Evolutionary conservation across 495 filamentous ascomycete species (phyloP).

Genomic region (Penicillium paxilli): DNA sequence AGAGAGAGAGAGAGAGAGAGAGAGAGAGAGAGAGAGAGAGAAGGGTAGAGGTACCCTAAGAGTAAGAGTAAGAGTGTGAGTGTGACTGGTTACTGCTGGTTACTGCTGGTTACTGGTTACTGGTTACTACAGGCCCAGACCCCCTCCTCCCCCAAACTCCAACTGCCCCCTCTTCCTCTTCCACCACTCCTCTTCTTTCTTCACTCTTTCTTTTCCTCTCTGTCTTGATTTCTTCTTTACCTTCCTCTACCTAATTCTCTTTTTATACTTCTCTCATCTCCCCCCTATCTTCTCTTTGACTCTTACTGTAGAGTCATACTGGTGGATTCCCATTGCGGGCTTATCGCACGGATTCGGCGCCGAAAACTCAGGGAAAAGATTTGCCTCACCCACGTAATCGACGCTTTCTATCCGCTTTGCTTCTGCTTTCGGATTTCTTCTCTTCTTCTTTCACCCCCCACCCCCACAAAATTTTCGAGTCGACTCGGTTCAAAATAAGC

Average conservation of each 20-base stretch:
- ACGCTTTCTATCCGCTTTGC: not conserved
- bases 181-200: constrained; percentile 19
- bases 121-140: constrained; percentile 20
- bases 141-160: too few species aligned
- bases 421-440: not conserved
- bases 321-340: constrained; percentile 2
- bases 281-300: not conserved
- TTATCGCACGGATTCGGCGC: constrained; percentile 29
- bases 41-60: too few species aligned
- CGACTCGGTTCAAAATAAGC: too few species aligned
- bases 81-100: too few species aligned
- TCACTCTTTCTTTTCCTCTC: constrained; percentile 14
- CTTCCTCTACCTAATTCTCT: constrained; percentile 6
- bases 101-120: too few species aligned
- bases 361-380: constrained; percentile 25
- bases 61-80: too few species aligned
- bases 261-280: constrained; percentile 1
- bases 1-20: too few species aligned
- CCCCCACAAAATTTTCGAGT: not conserved
- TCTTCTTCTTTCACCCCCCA: not conserved
- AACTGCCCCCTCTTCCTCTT: constrained; percentile 6
- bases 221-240: constrained; percentile 14
- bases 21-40: too few species aligned
- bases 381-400: constrained; percentile 31
- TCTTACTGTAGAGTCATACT: not conserved